These are phyloP conservation scores for Phascolomyces articulosus DNA, from an alignment of 371 early-diverging fungal genomes.

Conservation along the genomic window DNA sequence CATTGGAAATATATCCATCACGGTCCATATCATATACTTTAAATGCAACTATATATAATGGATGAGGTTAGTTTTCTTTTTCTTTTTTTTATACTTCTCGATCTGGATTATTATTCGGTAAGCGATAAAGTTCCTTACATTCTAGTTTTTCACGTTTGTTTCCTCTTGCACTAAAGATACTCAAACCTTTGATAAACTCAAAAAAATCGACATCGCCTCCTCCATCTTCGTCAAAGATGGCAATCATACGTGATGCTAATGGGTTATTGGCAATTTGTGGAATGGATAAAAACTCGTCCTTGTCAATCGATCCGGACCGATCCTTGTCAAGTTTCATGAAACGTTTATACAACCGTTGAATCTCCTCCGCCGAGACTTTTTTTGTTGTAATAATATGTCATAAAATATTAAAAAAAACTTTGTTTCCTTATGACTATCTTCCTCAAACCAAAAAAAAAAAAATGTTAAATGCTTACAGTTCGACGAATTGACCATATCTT, in stretches of 20 bases:
- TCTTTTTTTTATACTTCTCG: background rate
- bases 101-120: too few species aligned
- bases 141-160: slow-evolving; percentile 90
- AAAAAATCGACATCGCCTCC: slow-evolving; percentile 97
- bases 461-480: slow-evolving; percentile 32
- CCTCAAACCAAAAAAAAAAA: background rate
- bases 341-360: slow-evolving; percentile 95
- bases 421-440: background rate
- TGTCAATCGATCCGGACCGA: slow-evolving; percentile 91
- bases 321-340: slow-evolving; percentile 97
- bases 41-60: slow-evolving; percentile 80
- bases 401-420: too few species aligned
- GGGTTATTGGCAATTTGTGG: slow-evolving; percentile 97
- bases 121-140: slow-evolving; percentile 56
- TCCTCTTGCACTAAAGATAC: slow-evolving; percentile 91
- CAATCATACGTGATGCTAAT: slow-evolving; percentile 91
- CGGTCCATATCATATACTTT: slow-evolving; percentile 99
- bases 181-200: slow-evolving; percentile 93
- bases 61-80: background rate
- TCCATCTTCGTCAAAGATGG: slow-evolving; percentile 95
- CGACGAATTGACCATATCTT: slow-evolving; percentile 55
- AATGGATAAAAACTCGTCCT: slow-evolving; percentile 92
- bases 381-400: slow-evolving; percentile 23
- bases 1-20: slow-evolving; percentile 96
- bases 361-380: slow-evolving; percentile 89